Base-by-base conservation (phyloP, 257 asterid genomes). In the Ehretia macrophylla region DNA sequence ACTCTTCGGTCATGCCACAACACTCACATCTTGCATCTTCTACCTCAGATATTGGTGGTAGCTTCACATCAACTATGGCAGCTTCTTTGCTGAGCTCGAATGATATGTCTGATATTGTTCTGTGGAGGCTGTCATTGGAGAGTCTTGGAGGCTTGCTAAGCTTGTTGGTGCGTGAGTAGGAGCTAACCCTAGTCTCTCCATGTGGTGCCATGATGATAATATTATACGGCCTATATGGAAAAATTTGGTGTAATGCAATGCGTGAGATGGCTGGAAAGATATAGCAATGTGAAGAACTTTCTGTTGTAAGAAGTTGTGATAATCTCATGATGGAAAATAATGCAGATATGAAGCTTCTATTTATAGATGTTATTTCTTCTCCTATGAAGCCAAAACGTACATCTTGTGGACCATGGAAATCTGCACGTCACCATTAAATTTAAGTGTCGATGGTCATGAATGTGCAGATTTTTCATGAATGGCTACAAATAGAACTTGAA, bases 1-100 rank as follows among this genome's bases (percentile, higher is more conserved):
- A 88, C 72, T 91, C 98, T 52, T 91, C 98, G 5, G 74, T 72
- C 94, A 91, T 80, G 49, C 98, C 96, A 17, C 98, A 91, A 51
- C 98, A 85, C 81, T 91, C 98, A 62, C 98, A 91, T 73, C 81
- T 85, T 0, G 96, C 93, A 8, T 83, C 91, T 69, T 88, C 96
- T 5, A 82, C 81, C 74, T 91, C 98, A 0, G 87, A 78, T 45
- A 87, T 76, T 0, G 92, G 75, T 20, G 21, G 51, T 5, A 59
- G 62, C 45, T 45, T 60, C 19, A 51, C 55, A 32, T 49, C 21
- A 0, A 32, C 42, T 54, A 38, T 54, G 60, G 45, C 23, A 23
- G 27, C 32, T 52, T 71, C 69, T 35, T 73, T 75, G 14, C 67
- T 62, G 60, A 85, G 79, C 16, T 85, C 82, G 64, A 75, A 82